Evolutionary conservation across 148 eudicot genomes (phyloP).

Genomic region (Nepenthes mirabilis): DNA sequence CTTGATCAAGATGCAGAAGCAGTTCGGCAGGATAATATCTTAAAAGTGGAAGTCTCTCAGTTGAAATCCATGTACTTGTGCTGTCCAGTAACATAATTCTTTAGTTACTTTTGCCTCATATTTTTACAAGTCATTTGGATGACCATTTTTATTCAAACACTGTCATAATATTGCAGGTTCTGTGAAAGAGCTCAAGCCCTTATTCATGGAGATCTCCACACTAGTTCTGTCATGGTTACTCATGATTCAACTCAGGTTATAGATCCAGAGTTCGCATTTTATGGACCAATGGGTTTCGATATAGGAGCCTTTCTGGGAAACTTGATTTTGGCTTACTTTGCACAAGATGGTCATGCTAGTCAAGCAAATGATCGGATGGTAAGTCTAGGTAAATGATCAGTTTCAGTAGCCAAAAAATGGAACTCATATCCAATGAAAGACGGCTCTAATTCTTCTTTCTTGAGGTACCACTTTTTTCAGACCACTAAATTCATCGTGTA

Average conservation of each 20-base stretch:
- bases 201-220: conserved; percentile 91
- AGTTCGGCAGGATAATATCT: conserved; percentile 58
- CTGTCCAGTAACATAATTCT: neutral
- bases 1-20: conserved; percentile 84
- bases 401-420: too few relatives aligned
- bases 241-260: conserved; percentile 81
- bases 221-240: conserved; percentile 90
- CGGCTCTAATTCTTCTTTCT: too few relatives aligned
- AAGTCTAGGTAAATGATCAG: neutral
- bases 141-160: neutral
- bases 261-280: conserved; percentile 92
- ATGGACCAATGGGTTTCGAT: conserved; percentile 95
- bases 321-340: conserved; percentile 68
- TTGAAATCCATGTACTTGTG: conserved; percentile 62
- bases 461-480: too few relatives aligned
- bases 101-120: neutral
- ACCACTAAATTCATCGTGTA: too few relatives aligned
- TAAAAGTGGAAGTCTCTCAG: conserved; percentile 80
- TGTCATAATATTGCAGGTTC: conserved; percentile 38
- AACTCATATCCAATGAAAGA: too few relatives aligned
- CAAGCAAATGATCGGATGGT: conserved; percentile 55
- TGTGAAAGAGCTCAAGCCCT: conserved; percentile 94
- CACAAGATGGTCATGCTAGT: conserved; percentile 82
- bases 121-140: too few relatives aligned
- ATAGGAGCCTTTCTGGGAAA: conserved; percentile 90